Evolutionary conservation across 2,329 filamentous ascomycete genomes (phyloP).

Genomic region (Sporothrix sp.): DNA sequence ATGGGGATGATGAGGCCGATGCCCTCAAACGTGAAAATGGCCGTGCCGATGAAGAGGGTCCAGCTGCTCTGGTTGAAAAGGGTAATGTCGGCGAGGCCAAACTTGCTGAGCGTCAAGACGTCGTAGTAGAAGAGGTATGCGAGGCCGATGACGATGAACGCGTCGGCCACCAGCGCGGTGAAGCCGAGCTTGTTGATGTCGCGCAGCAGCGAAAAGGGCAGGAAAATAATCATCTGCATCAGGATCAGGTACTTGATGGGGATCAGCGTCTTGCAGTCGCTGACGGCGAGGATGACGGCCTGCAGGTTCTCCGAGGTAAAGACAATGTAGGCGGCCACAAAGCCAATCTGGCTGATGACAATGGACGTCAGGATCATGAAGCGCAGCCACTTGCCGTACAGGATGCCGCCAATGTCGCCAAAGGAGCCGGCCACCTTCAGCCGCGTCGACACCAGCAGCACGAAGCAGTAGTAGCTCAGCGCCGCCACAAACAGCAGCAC

Average conservation of each 20-base stretch:
- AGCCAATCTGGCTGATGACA: constrained; percentile 90
- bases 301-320: constrained; percentile 94
- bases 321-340: constrained; percentile 90
- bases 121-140: constrained; percentile 96
- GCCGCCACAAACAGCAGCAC: constrained; percentile 78
- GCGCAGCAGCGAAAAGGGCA: constrained; percentile 85
- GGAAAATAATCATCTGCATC: constrained; percentile 89
- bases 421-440: constrained; percentile 87
- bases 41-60: constrained; percentile 97
- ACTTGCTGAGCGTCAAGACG: constrained; percentile 65
- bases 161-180: constrained; percentile 84
- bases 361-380: constrained; percentile 82
- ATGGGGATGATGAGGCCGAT: constrained; percentile 97
- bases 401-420: constrained; percentile 85
- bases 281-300: constrained; percentile 86
- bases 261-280: constrained; percentile 75
- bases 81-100: constrained; percentile 76
- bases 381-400: constrained; percentile 88
- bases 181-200: constrained; percentile 97
- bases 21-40: constrained; percentile 97
- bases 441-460: constrained; percentile 79
- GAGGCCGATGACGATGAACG: constrained; percentile 86
- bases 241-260: constrained; percentile 84
- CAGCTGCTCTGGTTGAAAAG: constrained; percentile 86
- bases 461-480: constrained; percentile 95